Evolutionary conservation across 1,284 basidiomycete genomes (phyloP).

Genomic region (Sanghuangporus baumii): DNA sequence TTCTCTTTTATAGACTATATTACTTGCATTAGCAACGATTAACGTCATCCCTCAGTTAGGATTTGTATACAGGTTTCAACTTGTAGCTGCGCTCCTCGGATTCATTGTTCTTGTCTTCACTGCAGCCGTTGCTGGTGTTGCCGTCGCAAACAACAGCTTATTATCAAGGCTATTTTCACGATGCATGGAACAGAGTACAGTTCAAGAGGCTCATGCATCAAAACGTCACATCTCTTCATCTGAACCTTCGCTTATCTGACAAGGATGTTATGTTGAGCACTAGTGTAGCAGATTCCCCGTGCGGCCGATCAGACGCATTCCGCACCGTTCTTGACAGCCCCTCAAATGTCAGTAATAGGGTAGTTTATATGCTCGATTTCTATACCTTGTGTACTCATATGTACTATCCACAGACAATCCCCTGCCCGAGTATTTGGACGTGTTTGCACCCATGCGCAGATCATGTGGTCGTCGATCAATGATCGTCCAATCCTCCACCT

Average conservation of each 20-base stretch:
- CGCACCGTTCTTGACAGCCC: background rate
- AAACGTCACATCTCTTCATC: background rate
- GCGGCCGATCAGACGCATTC: background rate
- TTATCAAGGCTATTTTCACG: too few relatives aligned
- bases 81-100: conserved; percentile 1
- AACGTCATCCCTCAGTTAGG: background rate
- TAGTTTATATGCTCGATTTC: background rate
- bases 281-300: background rate
- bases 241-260: background rate
- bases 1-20: too few relatives aligned
- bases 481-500: too few relatives aligned
- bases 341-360: background rate
- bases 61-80: too few relatives aligned
- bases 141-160: conserved; percentile 9
- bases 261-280: background rate
- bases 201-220: background rate
- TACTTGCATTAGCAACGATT: too few relatives aligned
- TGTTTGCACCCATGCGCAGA: too few relatives aligned
- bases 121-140: conserved; percentile 9
- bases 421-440: too few relatives aligned
- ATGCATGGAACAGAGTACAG: too few relatives aligned
- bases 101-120: conserved; percentile 5
- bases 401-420: background rate
- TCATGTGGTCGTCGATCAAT: too few relatives aligned
- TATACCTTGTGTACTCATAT: background rate